Percentiles rank a stretch among this genome's conserved stretches.
phyloP scores from a whole-genome alignment of 2,329 filamentous ascomycete genomes.

The Ophiocordyceps robertsii region DNA sequence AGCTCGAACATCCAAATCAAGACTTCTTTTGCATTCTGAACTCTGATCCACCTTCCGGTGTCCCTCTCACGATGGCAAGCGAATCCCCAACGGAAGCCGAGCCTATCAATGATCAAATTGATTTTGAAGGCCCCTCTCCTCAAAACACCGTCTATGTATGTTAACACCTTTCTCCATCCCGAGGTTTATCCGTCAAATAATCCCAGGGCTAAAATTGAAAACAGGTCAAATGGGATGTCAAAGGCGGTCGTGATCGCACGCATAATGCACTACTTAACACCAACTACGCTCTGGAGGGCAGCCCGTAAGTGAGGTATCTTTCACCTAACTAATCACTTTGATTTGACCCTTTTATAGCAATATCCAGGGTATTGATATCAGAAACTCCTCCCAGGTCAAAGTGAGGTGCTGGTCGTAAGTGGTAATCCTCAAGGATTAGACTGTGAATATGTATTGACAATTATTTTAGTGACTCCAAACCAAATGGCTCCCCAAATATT shows the following conservation, averaged over 20 bases:
- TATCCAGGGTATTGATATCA: conserved; percentile 3
- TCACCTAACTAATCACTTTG: not conserved
- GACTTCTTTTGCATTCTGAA: too few relatives aligned
- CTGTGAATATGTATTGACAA: not conserved
- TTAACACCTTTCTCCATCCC: too few relatives aligned
- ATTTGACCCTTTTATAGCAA: conserved; percentile 1
- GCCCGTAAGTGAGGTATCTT: not conserved
- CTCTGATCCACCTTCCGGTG: not conserved
- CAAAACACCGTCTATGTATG: not conserved
- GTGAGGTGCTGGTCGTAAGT: conserved; percentile 1
- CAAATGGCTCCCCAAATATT: not conserved
- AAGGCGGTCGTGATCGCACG: conserved; percentile 2
- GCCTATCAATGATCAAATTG: not conserved
- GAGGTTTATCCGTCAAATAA: not conserved
- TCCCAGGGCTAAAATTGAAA: not conserved
- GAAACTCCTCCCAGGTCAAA: not conserved
- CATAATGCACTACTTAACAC: conserved; percentile 2
- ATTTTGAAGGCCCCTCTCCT: not conserved
- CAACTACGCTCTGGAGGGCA: conserved; percentile 1
- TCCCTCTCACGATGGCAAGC: not conserved
- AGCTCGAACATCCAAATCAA: too few relatives aligned
- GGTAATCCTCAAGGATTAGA: not conserved
- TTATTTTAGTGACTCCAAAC: not conserved
- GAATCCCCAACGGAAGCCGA: not conserved
- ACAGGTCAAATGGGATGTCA: conserved; percentile 4